Conservation (phyloP, 371 early-diverging fungal genomes). For the Mortierella sp. region DNA sequence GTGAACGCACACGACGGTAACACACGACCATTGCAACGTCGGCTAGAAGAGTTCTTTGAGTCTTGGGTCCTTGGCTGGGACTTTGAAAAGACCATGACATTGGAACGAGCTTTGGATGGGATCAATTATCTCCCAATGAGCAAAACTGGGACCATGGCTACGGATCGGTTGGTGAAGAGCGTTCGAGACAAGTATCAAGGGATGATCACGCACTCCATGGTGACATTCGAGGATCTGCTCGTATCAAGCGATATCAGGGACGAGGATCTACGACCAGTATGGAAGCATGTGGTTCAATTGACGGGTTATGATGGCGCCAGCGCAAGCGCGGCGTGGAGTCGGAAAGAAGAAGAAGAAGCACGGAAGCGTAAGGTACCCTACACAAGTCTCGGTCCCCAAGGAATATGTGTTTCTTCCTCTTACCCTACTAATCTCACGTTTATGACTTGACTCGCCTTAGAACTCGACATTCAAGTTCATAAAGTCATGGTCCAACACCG, state of each 20-base stretch:
- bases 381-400: too few species aligned
- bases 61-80: constrained; percentile 76
- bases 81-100: constrained; percentile 63
- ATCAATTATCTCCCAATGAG: constrained; percentile 61
- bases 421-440: too few species aligned
- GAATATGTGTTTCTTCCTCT: too few species aligned
- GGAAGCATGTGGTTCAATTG: constrained; percentile 39
- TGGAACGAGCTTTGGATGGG: constrained; percentile 56
- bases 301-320: constrained; percentile 46
- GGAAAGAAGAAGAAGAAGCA: constrained; percentile 52
- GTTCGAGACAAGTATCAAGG: constrained; percentile 38
- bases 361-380: constrained; percentile 34
- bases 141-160: constrained; percentile 36
- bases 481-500: constrained; percentile 63
- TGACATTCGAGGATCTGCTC: constrained; percentile 53
- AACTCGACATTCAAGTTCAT: constrained; percentile 59
- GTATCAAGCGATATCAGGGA: constrained; percentile 52
- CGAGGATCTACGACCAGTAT: constrained; percentile 31
- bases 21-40: constrained; percentile 56
- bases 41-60: constrained; percentile 71
- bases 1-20: constrained; percentile 57
- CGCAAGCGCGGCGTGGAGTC: constrained; percentile 20
- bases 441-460: too few species aligned
- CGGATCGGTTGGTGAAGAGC: constrained; percentile 57
- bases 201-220: constrained; percentile 43